A percentile compares a stretch with the other conserved stretches of the same genome.
Conservation (phyloP, 2,329 filamentous ascomycete species). For the Aspergillus arachidicola region DNA sequence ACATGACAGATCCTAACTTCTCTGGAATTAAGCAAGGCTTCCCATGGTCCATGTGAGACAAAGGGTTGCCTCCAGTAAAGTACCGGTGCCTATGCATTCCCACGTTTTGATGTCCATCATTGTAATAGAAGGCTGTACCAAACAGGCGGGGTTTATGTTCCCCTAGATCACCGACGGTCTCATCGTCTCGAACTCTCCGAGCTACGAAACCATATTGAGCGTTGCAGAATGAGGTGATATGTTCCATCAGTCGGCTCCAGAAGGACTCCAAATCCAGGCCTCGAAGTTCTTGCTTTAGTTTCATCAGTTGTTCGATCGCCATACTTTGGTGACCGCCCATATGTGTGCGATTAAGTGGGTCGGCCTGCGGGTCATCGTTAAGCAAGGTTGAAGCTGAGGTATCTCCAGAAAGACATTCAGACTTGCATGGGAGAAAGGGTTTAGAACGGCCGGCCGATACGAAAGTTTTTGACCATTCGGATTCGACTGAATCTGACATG, state of each 20-base stretch:
- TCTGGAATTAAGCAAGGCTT: constrained; percentile 71
- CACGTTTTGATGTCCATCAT: constrained; percentile 58
- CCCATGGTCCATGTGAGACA: constrained; percentile 71
- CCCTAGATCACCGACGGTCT: constrained; percentile 63
- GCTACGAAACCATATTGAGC: constrained; percentile 71
- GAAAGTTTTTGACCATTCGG: constrained; percentile 33
- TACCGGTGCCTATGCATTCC: constrained; percentile 64
- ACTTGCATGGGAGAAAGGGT: constrained; percentile 35
- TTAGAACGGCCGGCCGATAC: constrained; percentile 25
- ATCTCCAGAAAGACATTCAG: constrained; percentile 30
- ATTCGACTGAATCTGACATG: constrained; percentile 37
- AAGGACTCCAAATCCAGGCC: constrained; percentile 60
- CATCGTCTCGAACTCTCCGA: constrained; percentile 63
- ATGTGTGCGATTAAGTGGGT: constrained; percentile 30
- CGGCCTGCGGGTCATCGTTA: constrained; percentile 27
- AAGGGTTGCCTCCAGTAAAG: constrained; percentile 66
- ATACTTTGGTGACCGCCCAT: constrained; percentile 58
- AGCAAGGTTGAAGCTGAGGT: constrained; percentile 24
- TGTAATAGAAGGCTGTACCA: constrained; percentile 68
- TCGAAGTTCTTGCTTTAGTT: constrained; percentile 60
- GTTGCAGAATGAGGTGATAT: constrained; percentile 63
- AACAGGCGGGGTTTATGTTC: constrained; percentile 65
- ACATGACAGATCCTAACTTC: constrained; percentile 59
- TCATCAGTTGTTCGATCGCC: constrained; percentile 62
- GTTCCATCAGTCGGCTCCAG: constrained; percentile 66